phyloP scores from a whole-genome alignment of 2,329 filamentous ascomycete genomes.

The Fusarium zealandicum region DNA sequence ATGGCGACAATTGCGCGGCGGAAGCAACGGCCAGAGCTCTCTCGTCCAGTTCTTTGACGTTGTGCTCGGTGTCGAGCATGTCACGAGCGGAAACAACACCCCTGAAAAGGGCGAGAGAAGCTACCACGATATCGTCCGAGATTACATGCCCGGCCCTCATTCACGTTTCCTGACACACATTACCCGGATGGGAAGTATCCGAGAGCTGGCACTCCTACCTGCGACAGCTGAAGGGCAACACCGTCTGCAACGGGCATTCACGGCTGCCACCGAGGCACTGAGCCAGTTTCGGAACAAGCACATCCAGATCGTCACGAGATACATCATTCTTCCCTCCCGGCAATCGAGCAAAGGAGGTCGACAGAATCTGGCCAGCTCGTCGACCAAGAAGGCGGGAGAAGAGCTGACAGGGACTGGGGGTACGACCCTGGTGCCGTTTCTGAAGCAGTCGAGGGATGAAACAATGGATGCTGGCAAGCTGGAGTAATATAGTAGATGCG shows the following conservation, averaged over 20 bases:
- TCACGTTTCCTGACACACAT: slow-evolving; percentile 78
- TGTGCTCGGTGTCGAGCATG: slow-evolving; percentile 82
- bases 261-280: slow-evolving; percentile 77
- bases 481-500: slow-evolving; percentile 21
- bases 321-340: slow-evolving; percentile 82
- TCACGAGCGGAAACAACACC: slow-evolving; percentile 47
- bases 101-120: slow-evolving; percentile 41
- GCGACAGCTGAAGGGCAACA: slow-evolving; percentile 61
- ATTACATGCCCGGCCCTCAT: slow-evolving; percentile 90
- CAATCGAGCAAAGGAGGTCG: slow-evolving; percentile 40
- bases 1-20: slow-evolving; percentile 84
- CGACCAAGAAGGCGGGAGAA: slow-evolving; percentile 45
- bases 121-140: slow-evolving; percentile 74
- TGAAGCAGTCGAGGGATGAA: slow-evolving; percentile 89
- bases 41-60: slow-evolving; percentile 94
- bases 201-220: slow-evolving; percentile 66
- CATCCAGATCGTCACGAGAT: slow-evolving; percentile 87
- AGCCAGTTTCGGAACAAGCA: slow-evolving; percentile 82
- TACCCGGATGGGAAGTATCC: slow-evolving; percentile 74
- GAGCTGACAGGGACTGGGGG: slow-evolving; percentile 85
- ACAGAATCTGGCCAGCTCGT: slow-evolving; percentile 56
- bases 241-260: slow-evolving; percentile 61
- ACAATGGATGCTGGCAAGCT: slow-evolving; percentile 58
- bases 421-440: slow-evolving; percentile 84
- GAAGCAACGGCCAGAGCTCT: slow-evolving; percentile 92